phyloP scores from a whole-genome alignment of 257 asterid species.

The Parsonsia alboflavescens region DNA sequence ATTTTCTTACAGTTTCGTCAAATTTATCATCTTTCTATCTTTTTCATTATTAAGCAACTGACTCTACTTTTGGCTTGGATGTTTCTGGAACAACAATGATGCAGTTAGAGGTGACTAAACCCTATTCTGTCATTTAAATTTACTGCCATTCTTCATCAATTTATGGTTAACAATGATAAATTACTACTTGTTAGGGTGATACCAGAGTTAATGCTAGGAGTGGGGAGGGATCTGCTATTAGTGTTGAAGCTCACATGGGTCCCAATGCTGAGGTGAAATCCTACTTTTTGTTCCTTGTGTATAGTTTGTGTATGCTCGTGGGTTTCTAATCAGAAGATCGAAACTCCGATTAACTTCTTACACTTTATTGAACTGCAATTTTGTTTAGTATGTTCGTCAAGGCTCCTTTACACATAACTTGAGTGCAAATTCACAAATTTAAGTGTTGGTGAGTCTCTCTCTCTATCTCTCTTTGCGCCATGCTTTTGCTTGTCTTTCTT shows the following conservation, averaged over 20 bases:
- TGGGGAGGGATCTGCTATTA: conserved; percentile 11
- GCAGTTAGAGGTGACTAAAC: conserved; percentile 6
- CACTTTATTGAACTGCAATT: not conserved
- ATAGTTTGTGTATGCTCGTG: not conserved
- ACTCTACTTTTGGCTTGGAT: conserved; percentile 2
- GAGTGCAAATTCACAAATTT: conserved; percentile 45
- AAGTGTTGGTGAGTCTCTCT: conserved; percentile 39
- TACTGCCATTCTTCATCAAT: not conserved
- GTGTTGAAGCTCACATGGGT: conserved; percentile 1
- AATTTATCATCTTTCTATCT: not conserved
- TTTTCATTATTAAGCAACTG: not conserved
- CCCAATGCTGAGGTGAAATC: conserved; percentile 39
- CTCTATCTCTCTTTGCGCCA: not conserved
- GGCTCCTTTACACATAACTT: conserved; percentile 48
- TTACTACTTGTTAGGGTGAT: conserved; percentile 8
- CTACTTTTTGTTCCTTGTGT: not conserved
- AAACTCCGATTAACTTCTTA: conserved; percentile 2
- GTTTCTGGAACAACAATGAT: not conserved
- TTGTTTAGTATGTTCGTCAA: conserved; percentile 50
- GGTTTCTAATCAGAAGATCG: not conserved
- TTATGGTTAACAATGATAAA: not conserved
- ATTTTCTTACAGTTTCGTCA: not conserved
- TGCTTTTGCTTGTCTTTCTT: not conserved
- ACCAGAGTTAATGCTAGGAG: conserved; percentile 5
- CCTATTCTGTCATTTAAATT: not conserved